Conservation (phyloP, 2,329 filamentous ascomycete species). For the Penicillium polonicum region DNA sequence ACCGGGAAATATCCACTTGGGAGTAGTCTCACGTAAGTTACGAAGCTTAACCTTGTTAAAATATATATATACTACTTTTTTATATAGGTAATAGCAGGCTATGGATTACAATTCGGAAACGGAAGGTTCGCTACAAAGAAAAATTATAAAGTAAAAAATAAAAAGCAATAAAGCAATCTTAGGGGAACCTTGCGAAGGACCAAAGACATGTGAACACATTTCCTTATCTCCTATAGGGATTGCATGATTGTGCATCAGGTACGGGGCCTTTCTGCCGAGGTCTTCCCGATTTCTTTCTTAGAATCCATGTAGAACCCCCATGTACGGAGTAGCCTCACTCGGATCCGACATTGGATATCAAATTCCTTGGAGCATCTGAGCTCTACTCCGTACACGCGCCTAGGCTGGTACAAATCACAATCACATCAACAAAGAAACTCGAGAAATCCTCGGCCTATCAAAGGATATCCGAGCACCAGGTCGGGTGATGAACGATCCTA, state of each 20-base stretch:
- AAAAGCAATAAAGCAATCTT: neutral
- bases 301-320: neutral
- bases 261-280: neutral
- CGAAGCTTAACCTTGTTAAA: neutral
- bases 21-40: neutral
- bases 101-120: neutral
- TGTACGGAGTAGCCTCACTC: neutral
- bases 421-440: neutral
- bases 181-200: neutral
- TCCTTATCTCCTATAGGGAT: conserved; percentile 1
- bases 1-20: neutral
- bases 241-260: conserved; percentile 2
- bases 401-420: neutral
- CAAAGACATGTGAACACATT: neutral
- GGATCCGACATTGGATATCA: neutral
- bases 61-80: neutral
- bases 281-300: neutral
- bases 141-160: neutral
- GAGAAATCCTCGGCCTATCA: neutral
- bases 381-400: neutral
- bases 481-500: neutral
- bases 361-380: neutral
- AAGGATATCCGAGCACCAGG: conserved; percentile 4
- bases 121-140: neutral
- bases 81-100: neutral